Evolutionary conservation across 1,284 basidiomycete species (phyloP), one percentile per base, ranked within the genome.

Genomic region (Hymenochaete sp.): DNA sequence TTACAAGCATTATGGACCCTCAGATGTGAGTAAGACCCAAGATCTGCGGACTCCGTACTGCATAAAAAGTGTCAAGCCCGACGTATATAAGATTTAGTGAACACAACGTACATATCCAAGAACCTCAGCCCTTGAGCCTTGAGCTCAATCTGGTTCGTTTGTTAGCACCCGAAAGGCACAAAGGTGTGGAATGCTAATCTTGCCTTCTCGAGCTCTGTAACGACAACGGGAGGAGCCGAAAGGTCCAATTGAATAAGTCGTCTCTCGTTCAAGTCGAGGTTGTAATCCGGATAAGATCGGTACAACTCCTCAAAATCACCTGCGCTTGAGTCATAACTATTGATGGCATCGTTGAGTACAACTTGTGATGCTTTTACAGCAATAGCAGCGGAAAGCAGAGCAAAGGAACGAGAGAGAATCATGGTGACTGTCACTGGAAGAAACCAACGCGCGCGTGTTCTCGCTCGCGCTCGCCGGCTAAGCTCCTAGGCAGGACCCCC

Each of bases 131-230:
- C 82, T 54, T 72, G 71, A 33, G 79, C 79, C 64, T 86, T 92
- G 48, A 79, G 74, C 57, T 78, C 67, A 52, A 93, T 85, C 87
- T 91, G 55, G 40, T 41, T 21, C 13, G n/a, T 21, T 3, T 7
- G 19, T 38, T 18, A 45, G 42, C 14, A 11, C n/a, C n/a, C 24
- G 19, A 26, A n/a, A n/a, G 35, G 11, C 14, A 13, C 31, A 16
- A 25, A 13, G n/a, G 8, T 18, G 11, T 22, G n/a, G 10, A 10
- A 26, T 25, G 16, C 11, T 19, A 19, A 32, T 9, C 19, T 25
- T 38, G 80, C 84, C 79, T 89, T 93, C 55, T 92, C 79, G 26
- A 83, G 66, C 62, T 93, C 91, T 10, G 87, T 77, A 64, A 91
- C 81, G 79, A 79, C 83, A 26, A 80, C 71, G 16, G 85, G 82